Evolutionary conservation across 192 early-diverging fungal genomes (phyloP), one percentile per base, ranked within the genome.

Genomic region (Piromyces finnis): DNA sequence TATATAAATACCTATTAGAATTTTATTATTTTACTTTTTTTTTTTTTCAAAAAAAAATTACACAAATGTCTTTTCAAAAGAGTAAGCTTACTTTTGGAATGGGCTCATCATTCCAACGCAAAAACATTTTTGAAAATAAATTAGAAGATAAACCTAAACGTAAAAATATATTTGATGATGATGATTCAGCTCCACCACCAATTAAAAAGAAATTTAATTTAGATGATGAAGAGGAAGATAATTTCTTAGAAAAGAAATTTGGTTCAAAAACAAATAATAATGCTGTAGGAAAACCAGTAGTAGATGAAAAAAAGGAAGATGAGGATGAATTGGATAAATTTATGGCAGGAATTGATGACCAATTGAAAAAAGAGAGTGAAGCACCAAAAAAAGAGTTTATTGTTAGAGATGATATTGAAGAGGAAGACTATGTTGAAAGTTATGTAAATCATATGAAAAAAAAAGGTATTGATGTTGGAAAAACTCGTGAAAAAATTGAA

Each of bases 241-340:
- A 51, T 51, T 51, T 51, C 14, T 51, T 51, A 22, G 41, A 51
- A 51, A 51, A 51, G 14, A 51, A 51, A 51, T 51, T 51, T 51
- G 41, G 41, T 51, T 17, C 18, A 51, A 51, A 51, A 51, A 3
- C 14, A 1, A 51, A 51, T 51, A 51, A 51, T 22, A 51, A 51
- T 22, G 41, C 17, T 5, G 22, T 18, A 22, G 3, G 0, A 51
- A 51, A 51, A 51, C 41, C 59, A n/a, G 12, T 7, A 27, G 80
- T 32, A 2, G 14, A 78, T 30, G 79, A 80, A 12, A 85, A 86
- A 0, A 85, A 87, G 9, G 89, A 90, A 9, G 89, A 91, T 15
- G 88, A 89, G 29, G 94, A 95, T 86, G 92, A 92, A 22, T 83
- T 95, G 59, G 94, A 95, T 80, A 93, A 93, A 26, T 95, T 94